phyloP scores from a whole-genome alignment of 768 basidiomycete genomes.

The Pleurotus cornucopiae region DNA sequence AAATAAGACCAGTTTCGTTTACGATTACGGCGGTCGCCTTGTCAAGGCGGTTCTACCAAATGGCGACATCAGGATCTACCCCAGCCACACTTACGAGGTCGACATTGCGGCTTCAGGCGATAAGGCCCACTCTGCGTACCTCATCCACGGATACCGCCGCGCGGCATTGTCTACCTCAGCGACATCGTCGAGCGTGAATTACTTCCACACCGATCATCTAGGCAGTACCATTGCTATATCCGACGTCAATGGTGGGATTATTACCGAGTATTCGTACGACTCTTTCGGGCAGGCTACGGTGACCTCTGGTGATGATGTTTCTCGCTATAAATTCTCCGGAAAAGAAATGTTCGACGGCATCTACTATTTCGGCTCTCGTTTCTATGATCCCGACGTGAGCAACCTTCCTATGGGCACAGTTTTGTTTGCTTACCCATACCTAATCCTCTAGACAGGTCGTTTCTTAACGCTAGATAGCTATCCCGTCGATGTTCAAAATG shows the following conservation, averaged over 20 bases:
- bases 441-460: slow-evolving; percentile 1
- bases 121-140: background rate
- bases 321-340: slow-evolving; percentile 3
- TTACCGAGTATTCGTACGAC: slow-evolving; percentile 2
- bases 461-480: slow-evolving; percentile 6
- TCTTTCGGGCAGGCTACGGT: background rate
- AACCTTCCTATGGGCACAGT: background rate
- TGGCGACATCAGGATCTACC: slow-evolving; percentile 3
- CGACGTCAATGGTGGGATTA: background rate
- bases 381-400: slow-evolving; percentile 5
- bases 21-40: slow-evolving; percentile 11
- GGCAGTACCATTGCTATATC: slow-evolving; percentile 2
- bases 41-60: slow-evolving; percentile 1
- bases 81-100: slow-evolving; percentile 6
- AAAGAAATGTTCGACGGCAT: slow-evolving; percentile 5
- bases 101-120: slow-evolving; percentile 1
- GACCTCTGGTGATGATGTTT: background rate
- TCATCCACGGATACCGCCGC: background rate
- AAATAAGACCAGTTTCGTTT: slow-evolving; percentile 4
- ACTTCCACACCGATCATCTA: slow-evolving; percentile 6
- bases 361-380: slow-evolving; percentile 3
- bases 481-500: slow-evolving; percentile 1
- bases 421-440: background rate
- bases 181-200: background rate
- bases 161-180: background rate